Evolutionary conservation across 192 early-diverging fungal species (phyloP).

Genomic region (Lobosporangium transversale): DNA sequence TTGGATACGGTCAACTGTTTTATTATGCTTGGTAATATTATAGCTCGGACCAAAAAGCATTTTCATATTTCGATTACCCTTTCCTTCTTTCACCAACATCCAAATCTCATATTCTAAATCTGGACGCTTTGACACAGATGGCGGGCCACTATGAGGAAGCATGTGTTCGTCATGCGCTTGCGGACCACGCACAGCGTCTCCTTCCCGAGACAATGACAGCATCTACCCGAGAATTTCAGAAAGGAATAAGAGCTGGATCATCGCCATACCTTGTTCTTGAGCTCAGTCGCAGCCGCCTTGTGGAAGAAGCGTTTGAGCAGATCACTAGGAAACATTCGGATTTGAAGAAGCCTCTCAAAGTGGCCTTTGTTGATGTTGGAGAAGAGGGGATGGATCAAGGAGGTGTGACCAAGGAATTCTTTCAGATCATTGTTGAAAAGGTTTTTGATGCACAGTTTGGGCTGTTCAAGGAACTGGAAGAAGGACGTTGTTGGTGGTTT

Average conservation of each 20-base stretch:
- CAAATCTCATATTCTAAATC: conserved; percentile 76
- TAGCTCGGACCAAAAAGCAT: conserved; percentile 53
- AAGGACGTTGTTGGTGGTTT: conserved; percentile 78
- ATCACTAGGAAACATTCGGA: conserved; percentile 68
- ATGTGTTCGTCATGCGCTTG: conserved; percentile 81
- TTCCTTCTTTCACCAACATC: conserved; percentile 75
- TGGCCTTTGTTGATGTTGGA: conserved; percentile 86
- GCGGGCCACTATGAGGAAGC: conserved; percentile 83
- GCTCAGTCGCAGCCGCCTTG: conserved; percentile 71
- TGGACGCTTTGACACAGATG: conserved; percentile 84
- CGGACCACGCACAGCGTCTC: conserved; percentile 77
- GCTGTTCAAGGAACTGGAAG: conserved; percentile 70
- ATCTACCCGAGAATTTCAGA: conserved; percentile 61
- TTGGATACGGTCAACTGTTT: not conserved
- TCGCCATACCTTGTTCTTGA: conserved; percentile 87
- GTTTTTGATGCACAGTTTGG: conserved; percentile 81
- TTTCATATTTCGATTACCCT: conserved; percentile 76
- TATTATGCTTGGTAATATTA: no score
- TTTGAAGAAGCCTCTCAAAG: conserved; percentile 84
- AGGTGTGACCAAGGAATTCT: conserved; percentile 97
- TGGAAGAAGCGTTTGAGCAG: conserved; percentile 83
- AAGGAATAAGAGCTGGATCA: conserved; percentile 64
- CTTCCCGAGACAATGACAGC: conserved; percentile 61
- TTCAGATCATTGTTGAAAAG: conserved; percentile 78
- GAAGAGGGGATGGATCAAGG: conserved; percentile 97